These are phyloP conservation scores for Rhizopogon rudus DNA, from an alignment of 768 basidiomycete species.

Conservation along the genomic window DNA sequence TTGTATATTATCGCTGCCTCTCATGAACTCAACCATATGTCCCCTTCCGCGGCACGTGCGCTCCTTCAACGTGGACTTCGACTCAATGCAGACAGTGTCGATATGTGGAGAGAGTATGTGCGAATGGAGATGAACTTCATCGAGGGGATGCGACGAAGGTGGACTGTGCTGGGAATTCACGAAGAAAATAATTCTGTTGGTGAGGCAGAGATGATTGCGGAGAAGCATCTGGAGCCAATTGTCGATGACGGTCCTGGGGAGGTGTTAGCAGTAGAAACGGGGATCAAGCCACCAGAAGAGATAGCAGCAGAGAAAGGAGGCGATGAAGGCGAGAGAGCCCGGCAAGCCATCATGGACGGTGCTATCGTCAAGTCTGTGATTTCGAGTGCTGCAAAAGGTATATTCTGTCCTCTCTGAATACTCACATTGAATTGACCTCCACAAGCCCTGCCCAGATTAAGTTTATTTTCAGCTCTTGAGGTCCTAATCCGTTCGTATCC, in stretches of 20 bases:
- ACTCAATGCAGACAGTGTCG: slow-evolving; percentile 62
- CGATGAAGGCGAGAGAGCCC: slow-evolving; percentile 48
- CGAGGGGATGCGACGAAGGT: slow-evolving; percentile 72
- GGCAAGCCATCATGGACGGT: slow-evolving; percentile 68
- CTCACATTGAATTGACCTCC: slow-evolving; percentile 7
- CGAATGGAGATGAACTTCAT: slow-evolving; percentile 87
- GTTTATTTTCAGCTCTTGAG: slow-evolving; percentile 39
- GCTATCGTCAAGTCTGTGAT: slow-evolving; percentile 80
- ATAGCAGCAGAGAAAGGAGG: slow-evolving; percentile 32
- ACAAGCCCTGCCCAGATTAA: slow-evolving; percentile 35
- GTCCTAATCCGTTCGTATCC: slow-evolving; percentile 39
- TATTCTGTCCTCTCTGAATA: slow-evolving; percentile 11
- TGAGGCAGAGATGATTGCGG: slow-evolving; percentile 10
- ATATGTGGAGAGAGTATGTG: slow-evolving; percentile 88
- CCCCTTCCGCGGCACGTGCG: slow-evolving; percentile 75
- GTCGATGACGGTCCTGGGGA: slow-evolving; percentile 17
- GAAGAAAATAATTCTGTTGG: slow-evolving; percentile 18
- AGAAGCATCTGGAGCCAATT: slow-evolving; percentile 16
- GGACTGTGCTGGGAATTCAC: slow-evolving; percentile 72
- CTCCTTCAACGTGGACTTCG: slow-evolving; percentile 84
- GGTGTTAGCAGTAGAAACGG: slow-evolving; percentile 11
- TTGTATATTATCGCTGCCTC: slow-evolving; percentile 83
- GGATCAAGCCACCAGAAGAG: slow-evolving; percentile 19
- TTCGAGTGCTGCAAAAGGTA: slow-evolving; percentile 69
- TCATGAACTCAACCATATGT: slow-evolving; percentile 72